Base-by-base conservation (phyloP, 1,284 basidiomycete species). In the Erythrobasidium hasegawianum region DNA sequence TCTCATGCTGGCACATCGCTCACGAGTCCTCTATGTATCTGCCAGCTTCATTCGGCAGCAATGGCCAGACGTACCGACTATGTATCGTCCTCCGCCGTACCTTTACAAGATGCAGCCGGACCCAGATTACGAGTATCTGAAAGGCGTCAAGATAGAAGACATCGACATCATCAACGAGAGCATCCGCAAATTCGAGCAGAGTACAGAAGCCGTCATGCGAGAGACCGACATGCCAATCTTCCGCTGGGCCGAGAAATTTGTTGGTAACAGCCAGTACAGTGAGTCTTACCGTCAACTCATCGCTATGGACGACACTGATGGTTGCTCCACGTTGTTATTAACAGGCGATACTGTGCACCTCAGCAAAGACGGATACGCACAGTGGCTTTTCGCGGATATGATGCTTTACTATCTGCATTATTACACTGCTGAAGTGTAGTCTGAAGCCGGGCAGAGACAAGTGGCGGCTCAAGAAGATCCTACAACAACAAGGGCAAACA, bases 241-340 rank as follows among this genome's bases (percentile, higher is more conserved):
- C 33, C 55, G 55, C n/a, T 57, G 55, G 55, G 55, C 55, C 4
- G 55, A 57, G 33, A 33, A 33, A 18, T 27, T 57, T 38, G 33
- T 57, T 8, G 55, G 55, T n/a, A 29, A 39, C n/a, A 39, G 5
- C 27, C 26, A 57, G 24, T 57, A 39, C 39, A 41, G 55, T 57
- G 27, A 57, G 55, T 27, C 50, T 47, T 47, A 33, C 4, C 33
- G 4, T 33, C 33, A 33, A 33, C n/a, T n/a, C n/a, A n/a, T n/a
- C n/a, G n/a, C n/a, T n/a, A n/a, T n/a, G n/a, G n/a, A n/a, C n/a
- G n/a, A n/a, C n/a, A n/a, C n/a, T n/a, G n/a, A n/a, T n/a, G n/a
- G n/a, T n/a, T n/a, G n/a, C n/a, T 41, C 11, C n/a, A n/a, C 40
- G 11, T 11, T 11, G 40, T 41, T 11, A 57, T 11, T 33, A 4